Evolutionary conservation across 2,329 filamentous ascomycete genomes (phyloP).

Genomic region (Pestalotiopsis sp.): DNA sequence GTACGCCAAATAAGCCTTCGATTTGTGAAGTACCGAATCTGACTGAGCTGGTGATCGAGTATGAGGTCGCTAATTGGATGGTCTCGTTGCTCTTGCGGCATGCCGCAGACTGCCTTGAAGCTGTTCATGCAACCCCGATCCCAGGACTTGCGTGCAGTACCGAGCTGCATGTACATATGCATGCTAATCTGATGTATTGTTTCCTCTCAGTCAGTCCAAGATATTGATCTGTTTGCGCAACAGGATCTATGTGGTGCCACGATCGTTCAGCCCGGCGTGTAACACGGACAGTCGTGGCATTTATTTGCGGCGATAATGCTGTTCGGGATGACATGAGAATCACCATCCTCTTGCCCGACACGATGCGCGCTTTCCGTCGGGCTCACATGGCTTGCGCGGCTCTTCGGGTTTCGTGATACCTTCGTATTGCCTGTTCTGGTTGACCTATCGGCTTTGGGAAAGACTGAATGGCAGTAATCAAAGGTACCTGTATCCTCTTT

Average conservation of each 20-base stretch:
- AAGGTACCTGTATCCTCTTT: not conserved
- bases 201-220: not conserved
- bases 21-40: not conserved
- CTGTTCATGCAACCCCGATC: not conserved
- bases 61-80: not conserved
- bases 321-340: not conserved
- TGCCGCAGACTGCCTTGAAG: not conserved
- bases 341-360: not conserved
- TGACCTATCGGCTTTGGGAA: not conserved
- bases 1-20: not conserved
- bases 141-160: not conserved
- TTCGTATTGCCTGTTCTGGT: not conserved
- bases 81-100: not conserved
- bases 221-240: not conserved
- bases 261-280: not conserved
- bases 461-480: not conserved
- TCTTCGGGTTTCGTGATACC: not conserved
- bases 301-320: not conserved
- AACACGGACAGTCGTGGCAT: not conserved
- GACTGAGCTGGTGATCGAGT: not conserved
- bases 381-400: not conserved
- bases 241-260: constrained; percentile 5
- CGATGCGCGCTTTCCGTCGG: not conserved
- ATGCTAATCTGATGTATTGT: constrained; percentile 1
- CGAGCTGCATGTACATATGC: constrained; percentile 8